Conservation (phyloP, 2,329 filamentous ascomycete genomes). For the Pyrenochaeta sp. region DNA sequence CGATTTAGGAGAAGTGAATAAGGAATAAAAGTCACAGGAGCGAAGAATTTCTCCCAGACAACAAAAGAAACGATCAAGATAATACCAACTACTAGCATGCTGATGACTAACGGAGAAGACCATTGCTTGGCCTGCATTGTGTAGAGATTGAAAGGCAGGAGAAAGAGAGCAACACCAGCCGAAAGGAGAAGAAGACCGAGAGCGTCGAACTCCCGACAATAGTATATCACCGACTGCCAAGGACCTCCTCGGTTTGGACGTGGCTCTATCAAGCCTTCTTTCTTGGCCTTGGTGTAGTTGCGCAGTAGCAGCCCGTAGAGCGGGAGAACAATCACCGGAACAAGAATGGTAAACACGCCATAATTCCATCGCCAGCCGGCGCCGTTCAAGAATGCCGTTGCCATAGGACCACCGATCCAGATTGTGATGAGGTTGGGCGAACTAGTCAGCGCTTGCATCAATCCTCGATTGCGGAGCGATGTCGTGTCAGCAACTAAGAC, state of each 20-base stretch:
- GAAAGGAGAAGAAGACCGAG: conserved; percentile 67
- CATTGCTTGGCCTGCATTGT: conserved; percentile 38
- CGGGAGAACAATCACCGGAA: conserved; percentile 67
- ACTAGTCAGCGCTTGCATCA: conserved; percentile 62
- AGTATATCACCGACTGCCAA: conserved; percentile 58
- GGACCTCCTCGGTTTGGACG: conserved; percentile 9
- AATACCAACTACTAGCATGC: conserved; percentile 47
- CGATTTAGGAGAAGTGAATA: conserved; percentile 57
- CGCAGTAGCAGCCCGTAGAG: conserved; percentile 64
- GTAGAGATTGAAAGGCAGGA: conserved; percentile 71
- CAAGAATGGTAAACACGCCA: conserved; percentile 69
- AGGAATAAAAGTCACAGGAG: conserved; percentile 51
- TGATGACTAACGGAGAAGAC: conserved; percentile 46
- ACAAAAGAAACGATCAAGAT: conserved; percentile 46
- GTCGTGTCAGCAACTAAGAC: conserved; percentile 73
- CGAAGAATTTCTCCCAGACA: conserved; percentile 49
- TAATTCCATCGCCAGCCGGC: conserved; percentile 72
- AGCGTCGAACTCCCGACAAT: conserved; percentile 68
- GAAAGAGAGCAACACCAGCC: conserved; percentile 68
- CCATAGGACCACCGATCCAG: conserved; percentile 28
- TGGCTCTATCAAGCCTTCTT: conserved; percentile 62
- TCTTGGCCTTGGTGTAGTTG: conserved; percentile 66
- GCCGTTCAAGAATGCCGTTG: conserved; percentile 51
- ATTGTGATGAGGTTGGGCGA: conserved; percentile 28
- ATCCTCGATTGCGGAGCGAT: conserved; percentile 66